phyloP scores from a whole-genome alignment of 257 asterid genomes.

The Solanum peruvianum region DNA sequence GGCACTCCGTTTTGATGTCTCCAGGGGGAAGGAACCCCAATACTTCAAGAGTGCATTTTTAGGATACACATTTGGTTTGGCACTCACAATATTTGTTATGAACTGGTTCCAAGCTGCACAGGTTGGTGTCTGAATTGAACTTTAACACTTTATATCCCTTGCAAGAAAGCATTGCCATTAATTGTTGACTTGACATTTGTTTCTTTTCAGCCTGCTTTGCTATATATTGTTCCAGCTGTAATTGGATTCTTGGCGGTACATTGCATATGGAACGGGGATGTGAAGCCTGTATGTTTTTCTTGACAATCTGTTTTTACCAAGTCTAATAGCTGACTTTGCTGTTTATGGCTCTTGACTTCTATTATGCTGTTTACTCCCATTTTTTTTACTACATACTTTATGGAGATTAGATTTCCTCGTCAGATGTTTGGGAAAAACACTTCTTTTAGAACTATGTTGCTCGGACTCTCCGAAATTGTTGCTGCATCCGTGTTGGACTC shows the following conservation, averaged over 20 bases:
- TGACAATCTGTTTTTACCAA: not conserved
- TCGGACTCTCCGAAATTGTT: too few relatives aligned
- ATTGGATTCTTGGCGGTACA: slow-evolving; percentile 86
- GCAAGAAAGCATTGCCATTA: not conserved
- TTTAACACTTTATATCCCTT: not conserved
- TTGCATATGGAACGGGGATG: slow-evolving; percentile 83
- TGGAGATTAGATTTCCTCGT: not conserved
- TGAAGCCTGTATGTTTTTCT: slow-evolving; percentile 56
- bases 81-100: slow-evolving; percentile 75
- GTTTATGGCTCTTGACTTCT: not conserved
- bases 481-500: too few relatives aligned
- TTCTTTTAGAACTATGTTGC: too few relatives aligned
- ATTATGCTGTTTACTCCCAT: not conserved
- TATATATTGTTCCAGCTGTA: slow-evolving; percentile 93
- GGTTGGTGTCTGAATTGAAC: slow-evolving; percentile 22
- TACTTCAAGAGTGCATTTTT: slow-evolving; percentile 87
- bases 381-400: too few relatives aligned
- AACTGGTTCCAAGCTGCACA: slow-evolving; percentile 99
- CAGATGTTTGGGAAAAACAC: too few relatives aligned
- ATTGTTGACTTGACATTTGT: not conserved
- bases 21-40: slow-evolving; percentile 66
- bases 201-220: slow-evolving; percentile 72
- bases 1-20: slow-evolving; percentile 89
- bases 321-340: not conserved
- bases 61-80: slow-evolving; percentile 66